Base-by-base conservation (phyloP, 768 basidiomycete genomes). In the Mycena venus region DNA sequence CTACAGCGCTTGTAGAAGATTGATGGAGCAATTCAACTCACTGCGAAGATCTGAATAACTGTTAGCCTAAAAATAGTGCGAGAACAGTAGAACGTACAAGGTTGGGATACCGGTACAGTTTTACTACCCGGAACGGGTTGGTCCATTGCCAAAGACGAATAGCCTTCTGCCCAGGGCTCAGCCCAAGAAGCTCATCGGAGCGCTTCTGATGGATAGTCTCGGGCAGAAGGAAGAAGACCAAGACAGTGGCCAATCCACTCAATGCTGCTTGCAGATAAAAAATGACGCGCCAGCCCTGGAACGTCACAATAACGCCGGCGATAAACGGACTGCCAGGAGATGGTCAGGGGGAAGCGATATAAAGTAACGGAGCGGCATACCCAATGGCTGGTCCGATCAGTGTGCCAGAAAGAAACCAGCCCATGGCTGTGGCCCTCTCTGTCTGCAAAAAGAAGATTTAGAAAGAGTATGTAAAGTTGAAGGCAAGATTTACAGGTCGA, bases 131-230 rank as follows among this genome's bases (percentile, higher is more conserved):
- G 4, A 70, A 21, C 15, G 75, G 75, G 53, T 70, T 77, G 25
- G 75, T 73, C 72, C 59, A 64, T 44, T 68, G 42, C 75, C 75
- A 77, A 6, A 77, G 53, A n/a, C 38, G 25, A 3, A 14, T 7
- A 2, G 61, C 65, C 34, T 44, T 74, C 55, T 74, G 38, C 14
- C 11, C 19, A 6, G 38, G 60, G 36, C 29, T 71, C 11, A 77
- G 65, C 2, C 75, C 75, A 15, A 68, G 27, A 10, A 77, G 64
- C 44, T 77, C 75, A 7, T 68, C 61, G 21, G 75, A 74, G 53
- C 72, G 72, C 29, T 74, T 77, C 8, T 68, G 51, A n/a, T 77
- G 75, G 36, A 77, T 77, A 1, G 75, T 77, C 56, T 77, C 75
- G 19, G 75, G 75, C 19, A 77, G 65, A 11, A 77, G 44, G 61